A percentile compares a stretch with the other conserved stretches of the same genome.
These are phyloP conservation scores for Angophora floribunda DNA, from an alignment of 345 rosid genomes.

Conservation along the genomic window DNA sequence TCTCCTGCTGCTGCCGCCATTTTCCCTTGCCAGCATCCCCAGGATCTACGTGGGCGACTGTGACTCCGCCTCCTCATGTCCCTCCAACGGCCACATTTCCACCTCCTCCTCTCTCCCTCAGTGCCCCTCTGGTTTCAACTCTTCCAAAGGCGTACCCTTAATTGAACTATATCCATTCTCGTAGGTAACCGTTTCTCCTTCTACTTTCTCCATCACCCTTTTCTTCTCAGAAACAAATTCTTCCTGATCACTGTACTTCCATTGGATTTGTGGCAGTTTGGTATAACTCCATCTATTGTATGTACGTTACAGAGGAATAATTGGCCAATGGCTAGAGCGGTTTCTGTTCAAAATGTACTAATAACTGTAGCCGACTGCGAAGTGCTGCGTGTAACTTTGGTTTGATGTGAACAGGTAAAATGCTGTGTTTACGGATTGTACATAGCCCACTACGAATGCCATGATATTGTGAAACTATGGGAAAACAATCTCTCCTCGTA, in stretches of 20 bases:
- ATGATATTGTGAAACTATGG: background rate
- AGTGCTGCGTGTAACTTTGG: background rate
- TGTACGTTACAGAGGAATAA: background rate
- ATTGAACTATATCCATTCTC: background rate
- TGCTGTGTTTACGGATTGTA: background rate
- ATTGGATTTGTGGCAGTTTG: background rate
- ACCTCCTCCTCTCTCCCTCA: too few species aligned
- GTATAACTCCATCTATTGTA: background rate
- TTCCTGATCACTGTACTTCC: background rate
- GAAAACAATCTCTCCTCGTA: background rate
- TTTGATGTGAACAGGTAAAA: background rate
- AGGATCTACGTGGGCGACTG: too few species aligned
- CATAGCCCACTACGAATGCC: background rate
- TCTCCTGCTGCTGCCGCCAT: background rate
- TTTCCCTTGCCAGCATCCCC: too few species aligned
- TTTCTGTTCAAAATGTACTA: background rate
- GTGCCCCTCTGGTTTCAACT: background rate
- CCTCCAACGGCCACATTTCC: too few species aligned
- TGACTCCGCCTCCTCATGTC: background rate
- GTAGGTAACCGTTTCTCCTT: background rate
- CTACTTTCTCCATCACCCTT: background rate
- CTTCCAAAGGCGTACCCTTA: background rate
- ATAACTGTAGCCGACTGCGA: background rate
- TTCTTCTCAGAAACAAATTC: background rate
- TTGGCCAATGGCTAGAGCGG: background rate